A percentile compares a stretch with the other conserved stretches of the same genome.
phyloP scores from a whole-genome alignment of 306 rosid genomes.

The Cicer chorassanicum region DNA sequence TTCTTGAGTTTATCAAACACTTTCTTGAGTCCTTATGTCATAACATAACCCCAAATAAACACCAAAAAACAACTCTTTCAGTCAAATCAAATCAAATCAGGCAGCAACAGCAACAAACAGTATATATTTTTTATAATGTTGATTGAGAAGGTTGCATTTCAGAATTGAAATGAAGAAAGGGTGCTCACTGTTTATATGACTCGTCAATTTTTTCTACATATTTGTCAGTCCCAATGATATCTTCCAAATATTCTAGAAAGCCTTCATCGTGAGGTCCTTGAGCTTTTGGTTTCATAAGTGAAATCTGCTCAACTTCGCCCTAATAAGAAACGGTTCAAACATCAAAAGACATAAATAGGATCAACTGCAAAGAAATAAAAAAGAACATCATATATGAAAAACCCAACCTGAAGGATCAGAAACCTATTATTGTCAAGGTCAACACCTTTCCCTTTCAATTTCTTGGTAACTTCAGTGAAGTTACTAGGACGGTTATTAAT shows the following conservation, averaged over 20 bases:
- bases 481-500: slow-evolving; percentile 83
- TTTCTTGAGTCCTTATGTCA: background rate
- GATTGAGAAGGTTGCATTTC: slow-evolving; percentile 12
- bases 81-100: slow-evolving; percentile 17
- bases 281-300: slow-evolving; percentile 95
- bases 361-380: background rate
- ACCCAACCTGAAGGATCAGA: slow-evolving; percentile 88
- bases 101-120: slow-evolving; percentile 8
- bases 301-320: slow-evolving; percentile 99
- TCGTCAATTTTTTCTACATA: slow-evolving; percentile 87
- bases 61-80: background rate
- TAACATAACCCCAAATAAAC: background rate
- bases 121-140: slow-evolving; percentile 15
- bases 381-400: slow-evolving; percentile 11
- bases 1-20: background rate
- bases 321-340: slow-evolving; percentile 52
- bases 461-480: slow-evolving; percentile 95
- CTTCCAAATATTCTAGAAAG: slow-evolving; percentile 96
- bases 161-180: slow-evolving; percentile 42
- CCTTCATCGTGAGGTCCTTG: slow-evolving; percentile 99
- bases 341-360: slow-evolving; percentile 31
- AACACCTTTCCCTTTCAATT: slow-evolving; percentile 92
- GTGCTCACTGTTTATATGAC: slow-evolving; percentile 76
- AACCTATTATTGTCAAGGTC: slow-evolving; percentile 96
- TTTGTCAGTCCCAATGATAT: slow-evolving; percentile 90